Base-by-base conservation (phyloP, 2,329 filamentous ascomycete genomes). In the Hawksworthiomyces lignivorus region DNA sequence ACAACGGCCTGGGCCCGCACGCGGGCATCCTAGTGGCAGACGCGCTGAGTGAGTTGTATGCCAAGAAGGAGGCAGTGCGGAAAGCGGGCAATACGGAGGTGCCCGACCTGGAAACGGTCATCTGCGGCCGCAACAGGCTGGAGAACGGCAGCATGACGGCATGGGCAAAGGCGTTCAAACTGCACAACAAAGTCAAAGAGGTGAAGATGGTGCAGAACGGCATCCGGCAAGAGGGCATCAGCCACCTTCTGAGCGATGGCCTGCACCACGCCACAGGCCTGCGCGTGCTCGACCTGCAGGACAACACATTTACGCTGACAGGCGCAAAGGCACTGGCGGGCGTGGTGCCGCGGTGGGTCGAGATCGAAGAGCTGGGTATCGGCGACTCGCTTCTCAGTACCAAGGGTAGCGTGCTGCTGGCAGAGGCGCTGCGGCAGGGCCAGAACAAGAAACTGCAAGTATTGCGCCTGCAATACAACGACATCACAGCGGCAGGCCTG, bases 151-250 rank as follows among this genome's bases (percentile, higher is more conserved):
- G 50, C 59, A 98, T 98, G 92, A 79, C 77, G 12, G 89, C 90
- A 0, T 98, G 92, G 92, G 88, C 89, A 31, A 84, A 83, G 61
- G 75, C 87, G 1, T 96, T 87, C 62, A 79, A 80, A 55, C 81
- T 90, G 44, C 87, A 97, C 60, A 80, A 75, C 51, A 82, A 84
- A 44, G 76, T 98, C 49, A 84, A 82, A 64, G 80, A 80, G 45
- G 78, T 98, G 53, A 94, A 90, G 72, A 97, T 98, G 92, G 87
- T 94, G 20, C 92, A 97, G 65, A 97, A 98, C 61, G 92, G 92
- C 39, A 98, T 98, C 53, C 78, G 92, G 32, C 87, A 90, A 59
- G 88, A 97, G 62, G 92, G 92, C 47, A 92, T 97, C 56, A 81
- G 81, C 36, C 75, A 83, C 51, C 70, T 98, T 43, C 69, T 98